Conservation (phyloP, 164 flowering plant species). For the Chimonanthus praecox region DNA sequence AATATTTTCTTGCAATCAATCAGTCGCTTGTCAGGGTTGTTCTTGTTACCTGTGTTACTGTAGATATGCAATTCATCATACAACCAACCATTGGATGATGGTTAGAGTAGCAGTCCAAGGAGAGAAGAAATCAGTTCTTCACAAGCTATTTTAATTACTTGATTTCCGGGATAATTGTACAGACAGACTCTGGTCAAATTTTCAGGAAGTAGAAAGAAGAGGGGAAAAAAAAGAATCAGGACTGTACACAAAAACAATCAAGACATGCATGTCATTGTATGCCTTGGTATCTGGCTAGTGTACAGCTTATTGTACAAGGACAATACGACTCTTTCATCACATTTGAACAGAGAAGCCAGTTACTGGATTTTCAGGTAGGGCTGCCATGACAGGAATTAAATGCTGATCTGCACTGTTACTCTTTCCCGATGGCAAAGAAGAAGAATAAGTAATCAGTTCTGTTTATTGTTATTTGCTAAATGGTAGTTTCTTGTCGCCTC, state of each 20-base stretch:
- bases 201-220: background rate
- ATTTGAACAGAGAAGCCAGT: background rate
- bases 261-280: slow-evolving; percentile 17
- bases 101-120: too few relatives aligned
- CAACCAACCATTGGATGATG: too few relatives aligned
- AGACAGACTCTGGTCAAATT: too few relatives aligned
- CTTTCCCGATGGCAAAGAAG: background rate
- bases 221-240: slow-evolving; percentile 7
- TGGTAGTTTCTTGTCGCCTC: slow-evolving; percentile 52
- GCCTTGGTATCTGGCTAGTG: slow-evolving; percentile 7
- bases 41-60: too few relatives aligned
- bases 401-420: background rate
- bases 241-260: slow-evolving; percentile 36
- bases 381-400: background rate
- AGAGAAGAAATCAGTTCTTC: too few relatives aligned
- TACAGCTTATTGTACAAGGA: slow-evolving; percentile 9
- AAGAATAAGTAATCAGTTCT: background rate
- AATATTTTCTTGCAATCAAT: too few relatives aligned
- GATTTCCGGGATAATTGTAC: too few relatives aligned
- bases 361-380: background rate
- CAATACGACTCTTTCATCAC: background rate
- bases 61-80: too few relatives aligned
- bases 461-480: slow-evolving; percentile 28
- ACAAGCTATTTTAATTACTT: too few relatives aligned
- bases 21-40: too few relatives aligned